phyloP scores from a whole-genome alignment of 2,329 filamentous ascomycete species.

The Endoconidiophora polonica region DNA sequence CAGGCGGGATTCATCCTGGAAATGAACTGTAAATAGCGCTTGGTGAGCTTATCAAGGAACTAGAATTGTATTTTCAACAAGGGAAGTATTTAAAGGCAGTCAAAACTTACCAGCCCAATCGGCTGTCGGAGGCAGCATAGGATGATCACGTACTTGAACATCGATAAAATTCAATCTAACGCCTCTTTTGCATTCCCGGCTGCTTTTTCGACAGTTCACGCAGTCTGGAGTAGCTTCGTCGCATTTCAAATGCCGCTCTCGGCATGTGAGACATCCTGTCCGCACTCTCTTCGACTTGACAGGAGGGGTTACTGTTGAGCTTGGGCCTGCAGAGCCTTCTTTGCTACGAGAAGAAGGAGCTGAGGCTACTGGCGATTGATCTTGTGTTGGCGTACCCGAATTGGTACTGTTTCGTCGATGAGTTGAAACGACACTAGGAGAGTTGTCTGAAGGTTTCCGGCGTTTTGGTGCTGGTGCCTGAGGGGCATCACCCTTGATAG shows the following conservation, averaged over 20 bases:
- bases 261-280: slow-evolving; percentile 79
- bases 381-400: slow-evolving; percentile 4
- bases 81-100: not conserved
- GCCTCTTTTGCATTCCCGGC: slow-evolving; percentile 68
- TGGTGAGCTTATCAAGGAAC: not conserved
- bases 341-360: not conserved
- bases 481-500: not conserved
- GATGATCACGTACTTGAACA: slow-evolving; percentile 53
- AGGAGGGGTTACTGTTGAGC: slow-evolving; percentile 1
- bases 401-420: slow-evolving; percentile 11
- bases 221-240: slow-evolving; percentile 52
- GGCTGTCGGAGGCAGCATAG: slow-evolving; percentile 40
- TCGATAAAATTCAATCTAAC: slow-evolving; percentile 86
- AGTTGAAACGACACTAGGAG: not conserved
- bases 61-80: not conserved
- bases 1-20: slow-evolving; percentile 74
- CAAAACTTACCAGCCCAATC: slow-evolving; percentile 44
- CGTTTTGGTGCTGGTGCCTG: slow-evolving; percentile 9
- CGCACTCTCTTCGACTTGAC: slow-evolving; percentile 68
- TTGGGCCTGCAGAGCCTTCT: slow-evolving; percentile 3
- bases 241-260: slow-evolving; percentile 80
- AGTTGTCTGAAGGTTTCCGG: slow-evolving; percentile 7
- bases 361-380: not conserved
- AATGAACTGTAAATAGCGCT: slow-evolving; percentile 37
- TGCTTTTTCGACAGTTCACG: slow-evolving; percentile 78